Base-by-base conservation (phyloP, 2,329 filamentous ascomycete genomes). In the Penicillium sp. region DNA sequence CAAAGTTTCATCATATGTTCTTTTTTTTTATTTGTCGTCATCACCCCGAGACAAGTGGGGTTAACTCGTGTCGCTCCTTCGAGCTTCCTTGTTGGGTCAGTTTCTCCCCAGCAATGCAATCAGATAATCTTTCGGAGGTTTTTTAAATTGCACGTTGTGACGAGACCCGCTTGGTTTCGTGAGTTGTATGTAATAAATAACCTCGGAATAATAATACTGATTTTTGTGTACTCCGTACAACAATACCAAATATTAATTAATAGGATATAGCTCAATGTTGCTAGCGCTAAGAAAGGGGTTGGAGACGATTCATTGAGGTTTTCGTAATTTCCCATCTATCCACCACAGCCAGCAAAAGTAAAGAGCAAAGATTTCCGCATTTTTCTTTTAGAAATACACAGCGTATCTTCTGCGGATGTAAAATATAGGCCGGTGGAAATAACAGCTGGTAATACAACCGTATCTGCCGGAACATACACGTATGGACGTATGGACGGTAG, bases 11-110 rank as follows among this genome's bases (percentile, higher is more conserved):
- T 27, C 34, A 19, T 3, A 40, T 41, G 6, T 25, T 19, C 2
- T 13, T 33, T 52, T 27, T 27, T 27, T 16, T 40, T 19, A 23
- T 29, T 47, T 52, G 27, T 40, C 54, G 11, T 33, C 33, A 46
- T 52, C 41, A 39, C 23, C 21, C 19, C 19, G 19, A 41, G 41
- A 53, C 23, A 53, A 33, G 53, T 53, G 49, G 49, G 33, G 39
- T 34, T 51, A 45, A 11, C 16, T 43, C 45, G 23, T 34, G n/a
- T 47, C 5, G 8, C 16, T 50, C 46, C 46, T 34, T 27, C 9
- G 9, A 40, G 16, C 19, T 49, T 36, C 15, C 33, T 41, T 31
- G 8, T 50, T 23, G 10, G 23, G 43, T 23, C 23, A 36, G 39
- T 51, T 44, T 7, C 13, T 41, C 9, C 9, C 36, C 6, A n/a